These are phyloP conservation scores for Debaryomyces nepalensis DNA, from an alignment of 1,139 yeast genomes.

Conservation along the genomic window DNA sequence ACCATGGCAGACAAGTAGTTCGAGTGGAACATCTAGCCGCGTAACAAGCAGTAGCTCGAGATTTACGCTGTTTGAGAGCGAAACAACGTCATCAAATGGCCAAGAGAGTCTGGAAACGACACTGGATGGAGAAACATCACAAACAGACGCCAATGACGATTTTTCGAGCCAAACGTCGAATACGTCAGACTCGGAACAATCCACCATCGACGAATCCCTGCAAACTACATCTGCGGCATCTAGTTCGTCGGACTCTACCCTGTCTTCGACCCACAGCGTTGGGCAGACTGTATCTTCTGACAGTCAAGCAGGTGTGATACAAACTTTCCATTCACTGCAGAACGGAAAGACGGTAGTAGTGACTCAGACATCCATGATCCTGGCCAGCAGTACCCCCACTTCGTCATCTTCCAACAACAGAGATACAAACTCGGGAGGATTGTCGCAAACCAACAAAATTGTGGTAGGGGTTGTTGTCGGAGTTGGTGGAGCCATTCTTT, in stretches of 20 bases:
- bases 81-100: too few species aligned
- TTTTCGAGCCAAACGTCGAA: not conserved
- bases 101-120: not conserved
- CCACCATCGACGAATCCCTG: slow-evolving; percentile 1
- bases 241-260: not conserved
- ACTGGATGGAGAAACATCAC: not conserved
- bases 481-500: slow-evolving; percentile 50
- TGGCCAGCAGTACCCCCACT: slow-evolving; percentile 20
- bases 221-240: not conserved
- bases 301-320: slow-evolving; percentile 16
- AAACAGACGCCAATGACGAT: not conserved
- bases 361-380: slow-evolving; percentile 40
- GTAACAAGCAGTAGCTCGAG: not conserved
- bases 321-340: slow-evolving; percentile 39
- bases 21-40: not conserved
- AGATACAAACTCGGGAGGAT: slow-evolving; percentile 31
- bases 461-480: slow-evolving; percentile 59
- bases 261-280: not conserved
- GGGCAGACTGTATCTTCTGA: not conserved
- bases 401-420: slow-evolving; percentile 32
- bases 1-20: not conserved
- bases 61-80: too few species aligned
- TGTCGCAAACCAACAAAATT: slow-evolving; percentile 48
- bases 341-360: slow-evolving; percentile 45
- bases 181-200: slow-evolving; percentile 7